A percentile compares a stretch with the other conserved stretches of the same genome.
Conservation (phyloP, 139 green algal species). For the Chlorella ohadii region DNA sequence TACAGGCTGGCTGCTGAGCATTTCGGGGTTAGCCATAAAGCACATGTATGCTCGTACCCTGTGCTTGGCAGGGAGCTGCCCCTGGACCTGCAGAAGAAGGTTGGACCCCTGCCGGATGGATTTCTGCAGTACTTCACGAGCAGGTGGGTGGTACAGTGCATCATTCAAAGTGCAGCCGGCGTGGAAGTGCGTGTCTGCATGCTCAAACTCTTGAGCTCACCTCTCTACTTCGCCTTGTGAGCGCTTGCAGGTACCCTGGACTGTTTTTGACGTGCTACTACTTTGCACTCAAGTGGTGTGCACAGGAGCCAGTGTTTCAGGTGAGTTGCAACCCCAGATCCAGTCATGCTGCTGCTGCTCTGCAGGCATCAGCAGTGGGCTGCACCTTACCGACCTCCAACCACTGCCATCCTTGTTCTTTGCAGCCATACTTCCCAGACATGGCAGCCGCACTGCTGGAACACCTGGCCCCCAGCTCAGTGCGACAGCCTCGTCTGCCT, state of each 20-base stretch:
- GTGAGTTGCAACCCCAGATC: background rate
- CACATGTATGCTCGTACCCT: background rate
- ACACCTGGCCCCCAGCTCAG: background rate
- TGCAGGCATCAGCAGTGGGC: background rate
- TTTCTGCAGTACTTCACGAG: slow-evolving; percentile 61
- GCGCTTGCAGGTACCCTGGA: slow-evolving; percentile 79
- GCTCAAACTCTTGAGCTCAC: too few species aligned
- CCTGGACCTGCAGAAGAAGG: slow-evolving; percentile 65
- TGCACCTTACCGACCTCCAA: too few species aligned
- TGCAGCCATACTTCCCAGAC: slow-evolving; percentile 14
- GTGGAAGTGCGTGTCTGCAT: too few species aligned
- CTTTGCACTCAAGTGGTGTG: slow-evolving; percentile 75
- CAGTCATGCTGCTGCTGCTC: background rate
- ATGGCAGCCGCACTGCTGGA: background rate
- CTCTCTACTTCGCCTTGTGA: background rate
- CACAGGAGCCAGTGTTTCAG: slow-evolving; percentile 59
- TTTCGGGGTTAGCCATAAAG: too few species aligned
- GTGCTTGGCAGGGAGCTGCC: slow-evolving; percentile 82
- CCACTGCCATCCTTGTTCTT: too few species aligned
- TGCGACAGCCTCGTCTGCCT: slow-evolving; percentile 2
- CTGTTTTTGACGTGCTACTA: slow-evolving; percentile 87
- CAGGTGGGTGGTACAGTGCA: slow-evolving; percentile 11
- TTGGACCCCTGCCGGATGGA: slow-evolving; percentile 75
- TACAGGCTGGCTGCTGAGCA: too few species aligned
- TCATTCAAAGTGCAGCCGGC: too few species aligned